Conservation (phyloP, 345 rosid species). For the Acer saccharum region DNA sequence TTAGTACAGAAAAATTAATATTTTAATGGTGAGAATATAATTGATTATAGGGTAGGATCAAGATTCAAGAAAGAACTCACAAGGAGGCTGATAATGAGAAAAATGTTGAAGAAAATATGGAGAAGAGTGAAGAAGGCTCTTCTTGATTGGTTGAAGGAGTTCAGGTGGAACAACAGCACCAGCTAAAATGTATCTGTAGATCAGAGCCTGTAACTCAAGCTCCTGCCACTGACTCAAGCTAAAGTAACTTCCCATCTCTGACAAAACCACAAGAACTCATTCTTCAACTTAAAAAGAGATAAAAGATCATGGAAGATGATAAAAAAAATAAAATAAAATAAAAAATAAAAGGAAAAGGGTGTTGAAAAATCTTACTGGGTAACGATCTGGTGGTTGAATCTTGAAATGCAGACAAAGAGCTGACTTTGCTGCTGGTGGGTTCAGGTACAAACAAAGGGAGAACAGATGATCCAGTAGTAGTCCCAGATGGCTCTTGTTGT, state of each 20-base stretch:
- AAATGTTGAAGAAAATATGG: conserved; percentile 61
- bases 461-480: conserved; percentile 36
- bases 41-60: too few relatives aligned
- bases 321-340: too few relatives aligned
- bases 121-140: conserved; percentile 67
- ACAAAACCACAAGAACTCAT: conserved; percentile 5
- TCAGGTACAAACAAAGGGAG: conserved; percentile 83
- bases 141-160: conserved; percentile 86
- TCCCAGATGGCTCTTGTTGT: conserved; percentile 34
- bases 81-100: conserved; percentile 68
- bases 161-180: conserved; percentile 89
- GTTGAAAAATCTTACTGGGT: conserved; percentile 44
- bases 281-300: background rate
- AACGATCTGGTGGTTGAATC: conserved; percentile 48
- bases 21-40: too few relatives aligned
- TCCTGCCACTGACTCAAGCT: conserved; percentile 94
- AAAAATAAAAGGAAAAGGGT: too few relatives aligned
- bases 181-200: conserved; percentile 87
- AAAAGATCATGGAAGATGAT: too few relatives aligned
- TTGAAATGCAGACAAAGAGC: conserved; percentile 53
- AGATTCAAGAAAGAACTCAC: conserved; percentile 44
- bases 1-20: too few relatives aligned
- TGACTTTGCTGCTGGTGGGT: conserved; percentile 48
- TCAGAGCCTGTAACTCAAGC: conserved; percentile 92
- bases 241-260: conserved; percentile 80